phyloP scores from a whole-genome alignment of 306 rosid genomes.

The Cicer cuneatum region DNA sequence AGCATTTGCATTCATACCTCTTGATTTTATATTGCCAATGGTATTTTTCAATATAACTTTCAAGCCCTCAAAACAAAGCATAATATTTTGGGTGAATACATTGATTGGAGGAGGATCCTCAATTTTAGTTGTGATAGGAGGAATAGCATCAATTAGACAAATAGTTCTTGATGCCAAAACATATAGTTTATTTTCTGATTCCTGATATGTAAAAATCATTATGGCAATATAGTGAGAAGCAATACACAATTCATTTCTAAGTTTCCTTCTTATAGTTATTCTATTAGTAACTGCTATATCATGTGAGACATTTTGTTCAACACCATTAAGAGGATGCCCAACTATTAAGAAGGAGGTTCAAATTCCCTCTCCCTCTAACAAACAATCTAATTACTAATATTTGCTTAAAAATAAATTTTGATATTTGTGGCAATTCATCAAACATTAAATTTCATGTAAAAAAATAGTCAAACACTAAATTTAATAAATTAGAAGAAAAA shows the following conservation, averaged over 20 bases:
- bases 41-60: slow-evolving; percentile 68
- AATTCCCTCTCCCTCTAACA: too few species aligned
- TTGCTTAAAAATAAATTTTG: too few species aligned
- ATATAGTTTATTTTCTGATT: slow-evolving; percentile 69
- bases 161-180: slow-evolving; percentile 71
- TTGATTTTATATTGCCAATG: slow-evolving; percentile 87
- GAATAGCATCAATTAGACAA: slow-evolving; percentile 76
- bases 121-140: slow-evolving; percentile 63
- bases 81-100: slow-evolving; percentile 67
- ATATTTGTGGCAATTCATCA: too few species aligned
- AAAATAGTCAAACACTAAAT: too few species aligned
- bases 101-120: slow-evolving; percentile 58
- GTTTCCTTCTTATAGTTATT: slow-evolving; percentile 27
- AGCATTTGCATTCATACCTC: slow-evolving; percentile 82
- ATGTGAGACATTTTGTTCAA: slow-evolving; percentile 2
- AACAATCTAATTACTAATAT: too few species aligned
- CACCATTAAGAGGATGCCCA: too few species aligned
- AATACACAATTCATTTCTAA: slow-evolving; percentile 29
- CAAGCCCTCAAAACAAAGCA: slow-evolving; percentile 69
- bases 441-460: too few species aligned
- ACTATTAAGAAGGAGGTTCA: too few species aligned
- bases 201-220: slow-evolving; percentile 52
- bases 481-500: too few species aligned
- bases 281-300: not conserved
- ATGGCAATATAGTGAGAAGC: slow-evolving; percentile 20